Percentiles rank a stretch among this genome's conserved stretches.
Conservation (phyloP, 495 filamentous ascomycete species). For the Hyaloscypha variabilis region DNA sequence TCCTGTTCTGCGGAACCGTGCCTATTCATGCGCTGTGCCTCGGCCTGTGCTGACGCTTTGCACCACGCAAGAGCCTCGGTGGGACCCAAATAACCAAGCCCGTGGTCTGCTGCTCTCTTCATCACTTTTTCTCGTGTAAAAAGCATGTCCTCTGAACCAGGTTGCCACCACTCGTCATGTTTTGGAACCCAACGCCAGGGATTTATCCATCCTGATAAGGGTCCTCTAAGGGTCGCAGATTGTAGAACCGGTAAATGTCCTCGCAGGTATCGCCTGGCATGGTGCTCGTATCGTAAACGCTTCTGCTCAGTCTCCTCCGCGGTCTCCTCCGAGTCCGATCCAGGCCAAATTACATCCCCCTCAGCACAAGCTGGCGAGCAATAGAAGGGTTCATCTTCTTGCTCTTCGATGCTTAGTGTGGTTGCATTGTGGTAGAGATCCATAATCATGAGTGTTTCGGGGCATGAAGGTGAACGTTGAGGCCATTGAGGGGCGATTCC, state of each 20-base stretch:
- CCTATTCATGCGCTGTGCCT: slow-evolving; percentile 10
- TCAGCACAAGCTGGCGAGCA: slow-evolving; percentile 12
- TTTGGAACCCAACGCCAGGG: slow-evolving; percentile 26
- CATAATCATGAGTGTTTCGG: background rate
- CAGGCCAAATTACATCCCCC: slow-evolving; percentile 28
- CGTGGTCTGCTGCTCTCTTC: slow-evolving; percentile 25
- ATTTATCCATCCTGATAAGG: slow-evolving; percentile 29
- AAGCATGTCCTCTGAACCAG: slow-evolving; percentile 25
- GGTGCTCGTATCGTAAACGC: slow-evolving; percentile 26
- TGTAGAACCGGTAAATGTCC: slow-evolving; percentile 29
- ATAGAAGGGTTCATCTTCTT: slow-evolving; percentile 23
- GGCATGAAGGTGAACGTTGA: background rate
- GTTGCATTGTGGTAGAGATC: background rate
- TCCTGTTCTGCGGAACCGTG: slow-evolving; percentile 2
- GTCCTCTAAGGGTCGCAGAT: slow-evolving; percentile 32
- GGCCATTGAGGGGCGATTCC: background rate
- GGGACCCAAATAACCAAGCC: slow-evolving; percentile 26
- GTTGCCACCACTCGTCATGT: slow-evolving; percentile 24
- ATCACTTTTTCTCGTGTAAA: slow-evolving; percentile 30
- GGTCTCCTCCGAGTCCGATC: slow-evolving; percentile 29
- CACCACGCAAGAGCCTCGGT: slow-evolving; percentile 28
- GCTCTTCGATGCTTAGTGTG: background rate
- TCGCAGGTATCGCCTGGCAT: slow-evolving; percentile 17
- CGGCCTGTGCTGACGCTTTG: slow-evolving; percentile 19
- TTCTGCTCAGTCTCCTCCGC: slow-evolving; percentile 18